phyloP scores from a whole-genome alignment of 2,329 filamentous ascomycete species.

The Fusarium sp. region DNA sequence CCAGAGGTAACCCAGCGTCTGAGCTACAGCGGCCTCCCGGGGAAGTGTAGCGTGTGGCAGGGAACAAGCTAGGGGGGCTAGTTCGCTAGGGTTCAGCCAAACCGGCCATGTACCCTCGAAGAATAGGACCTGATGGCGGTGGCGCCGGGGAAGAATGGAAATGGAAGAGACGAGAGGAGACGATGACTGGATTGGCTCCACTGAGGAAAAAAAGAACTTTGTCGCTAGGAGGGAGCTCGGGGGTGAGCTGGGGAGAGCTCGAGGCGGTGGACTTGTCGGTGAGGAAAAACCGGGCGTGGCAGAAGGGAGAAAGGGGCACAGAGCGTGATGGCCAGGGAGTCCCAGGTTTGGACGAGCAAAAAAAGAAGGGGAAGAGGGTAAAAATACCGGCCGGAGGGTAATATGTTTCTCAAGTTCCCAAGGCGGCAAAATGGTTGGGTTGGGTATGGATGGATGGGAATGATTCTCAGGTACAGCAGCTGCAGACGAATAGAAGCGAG shows the following conservation, averaged over 20 bases:
- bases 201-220: slow-evolving; percentile 29
- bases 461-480: slow-evolving; percentile 41
- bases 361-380: slow-evolving; percentile 8
- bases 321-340: slow-evolving; percentile 22
- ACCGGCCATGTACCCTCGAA: slow-evolving; percentile 5
- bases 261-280: slow-evolving; percentile 47
- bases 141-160: slow-evolving; percentile 35
- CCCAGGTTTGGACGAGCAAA: slow-evolving; percentile 20
- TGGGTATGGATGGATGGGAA: slow-evolving; percentile 26
- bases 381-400: neutral
- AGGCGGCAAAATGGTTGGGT: slow-evolving; percentile 34
- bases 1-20: slow-evolving; percentile 34
- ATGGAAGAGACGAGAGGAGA: too few species aligned
- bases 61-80: slow-evolving; percentile 23
- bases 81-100: slow-evolving; percentile 30
- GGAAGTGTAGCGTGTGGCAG: slow-evolving; percentile 19
- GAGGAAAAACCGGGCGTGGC: slow-evolving; percentile 32
- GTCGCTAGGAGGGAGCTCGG: slow-evolving; percentile 13
- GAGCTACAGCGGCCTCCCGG: slow-evolving; percentile 41
- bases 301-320: neutral
- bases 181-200: slow-evolving; percentile 21
- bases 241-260: slow-evolving; percentile 12
- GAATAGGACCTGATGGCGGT: slow-evolving; percentile 33
- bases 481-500: slow-evolving; percentile 29
- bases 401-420: slow-evolving; percentile 16